Conservation (phyloP, 192 early-diverging fungal genomes). For the Backusella psychrophila region DNA sequence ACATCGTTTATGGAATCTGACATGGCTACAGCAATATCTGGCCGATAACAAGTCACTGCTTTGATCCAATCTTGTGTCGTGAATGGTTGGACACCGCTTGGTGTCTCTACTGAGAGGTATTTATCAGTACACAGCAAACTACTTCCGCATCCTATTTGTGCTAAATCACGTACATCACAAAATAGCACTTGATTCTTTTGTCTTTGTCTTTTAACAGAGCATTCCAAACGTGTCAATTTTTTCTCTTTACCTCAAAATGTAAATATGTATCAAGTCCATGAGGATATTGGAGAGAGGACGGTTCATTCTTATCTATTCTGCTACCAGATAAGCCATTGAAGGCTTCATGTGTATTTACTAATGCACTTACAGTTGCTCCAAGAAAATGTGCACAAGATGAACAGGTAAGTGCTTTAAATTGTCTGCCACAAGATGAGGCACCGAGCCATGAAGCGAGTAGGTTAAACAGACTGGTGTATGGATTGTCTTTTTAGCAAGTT, state of each 20-base stretch:
- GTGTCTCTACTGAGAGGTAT: conserved; percentile 45
- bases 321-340: neutral
- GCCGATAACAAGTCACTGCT: conserved; percentile 41
- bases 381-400: conserved; percentile 37
- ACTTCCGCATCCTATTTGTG: conserved; percentile 24
- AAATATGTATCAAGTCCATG: conserved; percentile 46
- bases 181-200: conserved; percentile 34
- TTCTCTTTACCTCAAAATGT: conserved; percentile 31
- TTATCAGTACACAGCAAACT: conserved; percentile 45
- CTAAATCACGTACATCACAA: conserved; percentile 50
- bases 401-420: conserved; percentile 40
- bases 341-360: neutral
- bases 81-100: conserved; percentile 47
- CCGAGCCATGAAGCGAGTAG: conserved; percentile 48
- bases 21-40: conserved; percentile 43
- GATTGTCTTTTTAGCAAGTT: conserved; percentile 23
- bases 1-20: conserved; percentile 41
- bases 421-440: conserved; percentile 55
- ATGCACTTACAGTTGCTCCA: conserved; percentile 48
- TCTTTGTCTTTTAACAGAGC: neutral
- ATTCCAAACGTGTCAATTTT: neutral
- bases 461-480: conserved; percentile 51
- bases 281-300: conserved; percentile 34
- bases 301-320: conserved; percentile 38
- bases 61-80: conserved; percentile 42